phyloP scores from a whole-genome alignment of 2,329 filamentous ascomycete genomes.

The Davidsoniella eucalypti region DNA sequence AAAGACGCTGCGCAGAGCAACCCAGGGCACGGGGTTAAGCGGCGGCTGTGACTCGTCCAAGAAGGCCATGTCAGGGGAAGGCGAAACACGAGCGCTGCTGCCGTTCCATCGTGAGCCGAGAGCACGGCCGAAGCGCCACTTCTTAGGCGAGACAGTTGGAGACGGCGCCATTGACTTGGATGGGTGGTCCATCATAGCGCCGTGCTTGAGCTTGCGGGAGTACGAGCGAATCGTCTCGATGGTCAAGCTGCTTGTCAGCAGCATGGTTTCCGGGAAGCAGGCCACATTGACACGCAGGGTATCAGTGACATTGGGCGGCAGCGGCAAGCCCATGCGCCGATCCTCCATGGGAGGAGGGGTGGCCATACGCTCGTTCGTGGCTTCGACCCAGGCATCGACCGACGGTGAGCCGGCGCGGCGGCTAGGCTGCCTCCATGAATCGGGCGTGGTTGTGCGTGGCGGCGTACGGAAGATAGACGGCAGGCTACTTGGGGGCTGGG shows the following conservation, averaged over 20 bases:
- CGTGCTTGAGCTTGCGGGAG: slow-evolving; percentile 34
- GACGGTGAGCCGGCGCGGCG: slow-evolving; percentile 16
- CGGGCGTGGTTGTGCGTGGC: slow-evolving; percentile 1
- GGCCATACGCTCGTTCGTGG: slow-evolving; percentile 17
- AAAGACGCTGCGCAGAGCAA: slow-evolving; percentile 34
- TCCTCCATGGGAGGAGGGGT: background rate
- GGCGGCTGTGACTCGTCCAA: background rate
- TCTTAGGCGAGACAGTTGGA: background rate
- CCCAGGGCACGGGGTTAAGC: slow-evolving; percentile 21
- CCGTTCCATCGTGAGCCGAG: slow-evolving; percentile 3
- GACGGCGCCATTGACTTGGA: background rate
- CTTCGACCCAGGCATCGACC: slow-evolving; percentile 21
- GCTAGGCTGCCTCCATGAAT: slow-evolving; percentile 7
- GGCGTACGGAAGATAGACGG: background rate
- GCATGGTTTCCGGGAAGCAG: slow-evolving; percentile 44
- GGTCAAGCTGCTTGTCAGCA: slow-evolving; percentile 36
- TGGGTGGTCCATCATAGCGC: background rate
- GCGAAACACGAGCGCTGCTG: background rate
- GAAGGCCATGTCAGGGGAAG: background rate
- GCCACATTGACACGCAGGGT: slow-evolving; percentile 35
- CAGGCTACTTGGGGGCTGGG: background rate
- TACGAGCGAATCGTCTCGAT: slow-evolving; percentile 42
- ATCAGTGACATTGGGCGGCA: slow-evolving; percentile 37
- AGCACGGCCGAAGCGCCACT: slow-evolving; percentile 11
- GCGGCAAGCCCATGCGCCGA: slow-evolving; percentile 23